Evolutionary conservation across 116 monocot species (phyloP).

Genomic region (Dioscorea cayenensis): DNA sequence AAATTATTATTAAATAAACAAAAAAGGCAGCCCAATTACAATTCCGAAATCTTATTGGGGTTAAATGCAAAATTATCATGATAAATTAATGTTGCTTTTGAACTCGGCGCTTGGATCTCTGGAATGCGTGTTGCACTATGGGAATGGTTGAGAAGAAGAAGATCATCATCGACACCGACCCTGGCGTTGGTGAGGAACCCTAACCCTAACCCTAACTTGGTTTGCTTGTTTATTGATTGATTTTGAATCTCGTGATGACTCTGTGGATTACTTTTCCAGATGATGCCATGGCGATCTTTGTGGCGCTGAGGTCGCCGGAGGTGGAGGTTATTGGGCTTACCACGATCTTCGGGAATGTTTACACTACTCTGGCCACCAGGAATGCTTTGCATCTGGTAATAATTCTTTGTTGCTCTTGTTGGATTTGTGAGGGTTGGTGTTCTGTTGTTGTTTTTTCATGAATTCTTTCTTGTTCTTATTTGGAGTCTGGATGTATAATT

Average conservation of each 20-base stretch:
- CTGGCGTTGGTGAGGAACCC: conserved; percentile 54
- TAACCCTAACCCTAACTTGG: neutral
- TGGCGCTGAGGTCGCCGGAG: conserved; percentile 64
- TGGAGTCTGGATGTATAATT: too few species aligned
- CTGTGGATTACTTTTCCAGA: conserved; percentile 15
- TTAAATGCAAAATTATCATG: too few species aligned
- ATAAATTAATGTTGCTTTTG: too few species aligned
- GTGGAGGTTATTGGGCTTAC: conserved; percentile 87
- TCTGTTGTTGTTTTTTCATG: too few species aligned
- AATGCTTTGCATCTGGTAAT: conserved; percentile 75
- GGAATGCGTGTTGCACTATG: conserved; percentile 16
- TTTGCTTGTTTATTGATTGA: neutral
- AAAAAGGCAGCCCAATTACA: too few species aligned
- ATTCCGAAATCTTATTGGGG: too few species aligned
- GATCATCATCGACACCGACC: conserved; percentile 94
- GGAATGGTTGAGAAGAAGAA: conserved; percentile 63
- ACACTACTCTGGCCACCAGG: conserved; percentile 71
- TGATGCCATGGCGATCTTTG: conserved; percentile 73
- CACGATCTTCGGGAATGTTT: conserved; percentile 81
- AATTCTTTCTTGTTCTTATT: too few species aligned
- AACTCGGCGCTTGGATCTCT: too few species aligned
- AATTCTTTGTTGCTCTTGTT: conserved; percentile 1
- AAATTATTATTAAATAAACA: too few species aligned
- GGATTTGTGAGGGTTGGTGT: too few species aligned
- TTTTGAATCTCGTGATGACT: conserved; percentile 9